These are phyloP conservation scores for Aspergillus oerlinghausenensis DNA, from an alignment of 2,329 filamentous ascomycete species.

Conservation along the genomic window DNA sequence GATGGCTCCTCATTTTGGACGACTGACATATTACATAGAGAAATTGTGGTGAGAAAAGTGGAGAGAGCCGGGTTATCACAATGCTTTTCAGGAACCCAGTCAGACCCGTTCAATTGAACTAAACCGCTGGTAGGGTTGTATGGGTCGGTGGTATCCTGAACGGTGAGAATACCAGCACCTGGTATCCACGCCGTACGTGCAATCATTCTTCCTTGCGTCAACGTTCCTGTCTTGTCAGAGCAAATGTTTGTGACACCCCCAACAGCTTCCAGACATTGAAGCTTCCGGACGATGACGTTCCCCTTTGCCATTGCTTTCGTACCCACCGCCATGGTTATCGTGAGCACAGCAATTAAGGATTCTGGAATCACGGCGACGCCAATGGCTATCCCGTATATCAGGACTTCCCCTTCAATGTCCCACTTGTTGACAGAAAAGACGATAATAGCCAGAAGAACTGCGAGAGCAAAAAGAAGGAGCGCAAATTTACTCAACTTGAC, in stretches of 20 bases:
- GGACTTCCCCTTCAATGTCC: conserved; percentile 52
- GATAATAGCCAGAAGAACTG: conserved; percentile 58
- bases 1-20: conserved; percentile 39
- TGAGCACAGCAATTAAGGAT: conserved; percentile 59
- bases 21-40: conserved; percentile 52
- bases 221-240: conserved; percentile 55
- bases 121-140: conserved; percentile 52
- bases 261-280: conserved; percentile 53
- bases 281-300: conserved; percentile 51
- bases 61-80: conserved; percentile 38
- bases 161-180: conserved; percentile 47
- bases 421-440: conserved; percentile 58
- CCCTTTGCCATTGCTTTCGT: conserved; percentile 52
- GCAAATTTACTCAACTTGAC: conserved; percentile 82
- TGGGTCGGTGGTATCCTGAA: conserved; percentile 51
- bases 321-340: conserved; percentile 57
- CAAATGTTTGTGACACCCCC: conserved; percentile 56
- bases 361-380: conserved; percentile 60
- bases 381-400: conserved; percentile 57
- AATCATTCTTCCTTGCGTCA: conserved; percentile 57
- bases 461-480: conserved; percentile 71
- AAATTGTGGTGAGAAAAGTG: conserved; percentile 50
- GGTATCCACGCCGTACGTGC: conserved; percentile 56
- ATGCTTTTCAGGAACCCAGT: conserved; percentile 23
- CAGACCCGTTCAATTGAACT: conserved; percentile 36